Evolutionary conservation across 306 rosid species (phyloP), one percentile per base, ranked within the genome.

Genomic region (Chamaecrista fasciculata): DNA sequence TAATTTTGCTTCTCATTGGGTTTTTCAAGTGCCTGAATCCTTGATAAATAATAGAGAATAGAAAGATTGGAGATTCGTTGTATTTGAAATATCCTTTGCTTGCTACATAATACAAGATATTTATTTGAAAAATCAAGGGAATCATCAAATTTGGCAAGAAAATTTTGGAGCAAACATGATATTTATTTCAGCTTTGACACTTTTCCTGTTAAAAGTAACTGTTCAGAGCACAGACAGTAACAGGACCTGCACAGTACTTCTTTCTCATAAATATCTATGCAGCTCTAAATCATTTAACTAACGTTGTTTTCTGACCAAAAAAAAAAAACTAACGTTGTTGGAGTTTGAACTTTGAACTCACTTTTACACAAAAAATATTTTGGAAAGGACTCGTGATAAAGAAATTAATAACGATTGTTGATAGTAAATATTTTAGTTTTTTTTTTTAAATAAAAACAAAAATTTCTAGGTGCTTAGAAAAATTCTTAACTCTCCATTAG

Each of bases 251-350:
- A 18, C 25, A 4, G 12, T 24, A 59, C 18, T 18, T 34, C 26
- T n/a, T 1, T 57, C 8, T 28, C 53, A 67, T 61, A 65, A 76
- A 71, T 69, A 59, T 37, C 83, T 73, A 24, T 70, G 86, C 73
- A 82, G n/a, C n/a, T n/a, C n/a, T n/a, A n/a, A n/a, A n/a, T n/a
- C n/a, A n/a, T n/a, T n/a, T n/a, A n/a, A n/a, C n/a, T n/a, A n/a
- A n/a, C n/a, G n/a, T n/a, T n/a, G n/a, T n/a, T n/a, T n/a, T n/a
- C n/a, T n/a, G n/a, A n/a, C n/a, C n/a, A n/a, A n/a, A n/a, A n/a
- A n/a, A n/a, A n/a, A n/a, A n/a, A n/a, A n/a, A n/a, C n/a, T n/a
- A n/a, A n/a, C n/a, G n/a, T n/a, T n/a, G n/a, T n/a, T n/a, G n/a
- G n/a, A n/a, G n/a, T n/a, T n/a, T n/a, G n/a, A n/a, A n/a, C n/a